Evolutionary conservation across 257 asterid species (phyloP).

Genomic region (Solanum tacnaense): DNA sequence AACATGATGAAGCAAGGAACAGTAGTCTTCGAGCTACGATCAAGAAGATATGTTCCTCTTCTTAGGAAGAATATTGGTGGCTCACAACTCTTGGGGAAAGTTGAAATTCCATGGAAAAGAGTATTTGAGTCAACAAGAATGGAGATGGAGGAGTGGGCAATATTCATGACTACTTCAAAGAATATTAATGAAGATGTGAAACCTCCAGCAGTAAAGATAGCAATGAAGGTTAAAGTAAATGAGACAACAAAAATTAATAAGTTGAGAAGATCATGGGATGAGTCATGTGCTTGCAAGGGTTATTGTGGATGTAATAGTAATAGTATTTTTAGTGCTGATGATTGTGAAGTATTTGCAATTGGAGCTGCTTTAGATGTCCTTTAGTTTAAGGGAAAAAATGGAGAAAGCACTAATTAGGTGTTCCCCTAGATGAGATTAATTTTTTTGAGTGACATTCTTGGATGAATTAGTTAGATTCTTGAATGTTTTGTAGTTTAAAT

Average conservation of each 20-base stretch:
- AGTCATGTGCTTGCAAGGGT: background rate
- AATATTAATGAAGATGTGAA: conserved; percentile 17
- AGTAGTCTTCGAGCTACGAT: conserved; percentile 33
- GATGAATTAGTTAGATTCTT: too few species aligned
- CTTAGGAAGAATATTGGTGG: conserved; percentile 13
- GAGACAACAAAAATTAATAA: background rate
- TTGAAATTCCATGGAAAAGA: conserved; percentile 43
- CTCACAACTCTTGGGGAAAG: conserved; percentile 43
- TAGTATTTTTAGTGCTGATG: background rate
- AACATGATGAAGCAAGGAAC: too few species aligned
- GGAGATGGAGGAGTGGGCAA: conserved; percentile 43
- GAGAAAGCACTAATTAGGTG: background rate
- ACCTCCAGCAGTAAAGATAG: conserved; percentile 35
- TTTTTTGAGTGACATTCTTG: background rate
- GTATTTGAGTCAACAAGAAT: conserved; percentile 14
- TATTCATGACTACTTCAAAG: conserved; percentile 17
- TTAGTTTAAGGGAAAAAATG: background rate
- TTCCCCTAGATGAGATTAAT: background rate
- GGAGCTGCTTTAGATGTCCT: conserved; percentile 21
- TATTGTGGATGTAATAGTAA: conserved; percentile 7
- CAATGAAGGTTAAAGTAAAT: conserved; percentile 20
- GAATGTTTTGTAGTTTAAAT: background rate
- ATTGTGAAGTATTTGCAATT: conserved; percentile 17
- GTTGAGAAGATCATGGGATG: background rate
- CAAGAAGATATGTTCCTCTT: conserved; percentile 17